Evolutionary conservation across 345 rosid genomes (phyloP), one percentile per base, ranked within the genome.

Genomic region (Nasturtium officinale): DNA sequence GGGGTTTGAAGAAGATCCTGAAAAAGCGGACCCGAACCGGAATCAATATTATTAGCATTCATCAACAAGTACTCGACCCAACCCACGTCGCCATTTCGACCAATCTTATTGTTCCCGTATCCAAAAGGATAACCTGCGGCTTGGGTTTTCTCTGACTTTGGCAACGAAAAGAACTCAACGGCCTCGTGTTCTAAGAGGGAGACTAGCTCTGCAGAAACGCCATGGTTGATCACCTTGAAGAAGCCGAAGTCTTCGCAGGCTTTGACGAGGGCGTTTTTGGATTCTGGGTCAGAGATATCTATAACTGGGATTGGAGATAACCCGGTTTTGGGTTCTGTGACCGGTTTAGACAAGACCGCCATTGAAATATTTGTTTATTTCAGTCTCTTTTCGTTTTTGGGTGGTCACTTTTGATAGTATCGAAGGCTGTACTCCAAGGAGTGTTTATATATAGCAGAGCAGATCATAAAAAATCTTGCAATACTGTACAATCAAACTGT

Each of bases 201-300:
- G 52, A 85, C 71, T 70, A 79, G 61, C 50, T 85, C 96, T 48
- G 69, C 30, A 47, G 89, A 81, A 67, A 92, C 84, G 6, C 91
- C 95, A 76, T 92, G 98, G 74, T 87, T 85, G 71, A 88, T 87
- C 56, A 92, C 84, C 71, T 88, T 89, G 83, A 92, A 88, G 84
- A 88, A 88, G 5, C 98, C 98, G 18, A 87, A 81, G 46, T 90
- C 92, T 67, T 82, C 84, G 55, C 87, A 84, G 17, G 87, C 87
- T 62, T 81, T 77, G 65, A 79, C 70, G 7, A 84, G 47, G 30
- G 70, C 61, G 56, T 72, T 69, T 58, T 84, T 84, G 28, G 82
- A 69, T 37, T 78, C 85, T 3, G 82, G 83, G 30, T 77, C 64
- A 11, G 82, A 75, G 25, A 84, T 73, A 75, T 84, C 87, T 5